Evolutionary conservation across 1,139 yeast genomes (phyloP), one percentile per base, ranked within the genome.

Genomic region (Yamadazyma pseudoaaseri): DNA sequence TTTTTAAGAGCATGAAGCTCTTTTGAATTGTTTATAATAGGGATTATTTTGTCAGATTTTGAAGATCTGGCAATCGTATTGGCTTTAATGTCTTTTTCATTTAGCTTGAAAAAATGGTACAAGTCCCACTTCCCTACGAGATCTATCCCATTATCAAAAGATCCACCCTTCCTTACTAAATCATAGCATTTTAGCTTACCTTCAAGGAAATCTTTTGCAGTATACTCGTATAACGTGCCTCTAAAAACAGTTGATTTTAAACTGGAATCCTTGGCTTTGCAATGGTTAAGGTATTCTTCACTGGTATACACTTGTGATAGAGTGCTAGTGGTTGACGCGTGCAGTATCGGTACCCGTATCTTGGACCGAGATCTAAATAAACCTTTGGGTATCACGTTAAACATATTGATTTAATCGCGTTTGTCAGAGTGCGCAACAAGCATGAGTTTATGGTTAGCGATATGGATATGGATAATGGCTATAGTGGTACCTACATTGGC

Each of bases 101-200:
- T 43, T 5, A 42, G 16, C 14, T 47, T 37, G 42, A 56, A 54
- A 41, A 56, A 65, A 15, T 49, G 51, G 2, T 45, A 32, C 17
- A 80, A 50, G 37, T 76, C 65, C 87, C 87, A 81, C 29, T 61
- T 60, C 0, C 86, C 86, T 10, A 70, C 58, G 1, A 85, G 61
- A 53, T 86, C 95, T 5, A 84, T 68, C 0, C 95, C 95, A 33
- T 76, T 73, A 50, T 86, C 95, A 41, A 75, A 74, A 0, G 86
- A 65, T 0, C 94, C 92, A 2, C 95, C 95, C 4, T 56, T 52
- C 17, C 67, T 52, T 4, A 52, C 33, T 28, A 69, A 33, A 36
- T 71, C 65, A 36, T 65, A 68, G 42, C 79, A 67, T 15, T 62
- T 48, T 18, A 80, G 56, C 30, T 62, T 52, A 2, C 57, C 37